Base-by-base conservation (phyloP, 441 rosid species). In the Pelargonium cotyledonis region DNA sequence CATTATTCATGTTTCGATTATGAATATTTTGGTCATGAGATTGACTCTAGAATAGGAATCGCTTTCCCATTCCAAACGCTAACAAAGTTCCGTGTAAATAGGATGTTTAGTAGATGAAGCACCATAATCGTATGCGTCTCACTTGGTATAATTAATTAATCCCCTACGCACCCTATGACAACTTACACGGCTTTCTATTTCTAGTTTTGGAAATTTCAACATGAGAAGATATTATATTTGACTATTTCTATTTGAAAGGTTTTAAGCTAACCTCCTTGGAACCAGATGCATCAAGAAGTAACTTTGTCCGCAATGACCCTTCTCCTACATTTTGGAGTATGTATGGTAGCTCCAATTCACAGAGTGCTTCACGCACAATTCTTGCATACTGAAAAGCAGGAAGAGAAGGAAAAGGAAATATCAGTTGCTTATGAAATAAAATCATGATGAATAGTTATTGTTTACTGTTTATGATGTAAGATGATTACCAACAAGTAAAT, bases 331-430 rank as follows among this genome's bases (percentile, higher is more conserved):
- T 91, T 64, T 84, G 87, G 81, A 91, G 87, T 72, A 89, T 75
- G 73, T 88, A 89, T 21, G 96, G 93, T 26, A 91, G 87, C 79
- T 91, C 97, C 75, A 91, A 76, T 66, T 91, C 95, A 58, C 95
- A 91, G 11, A 89, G 82, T 65, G 90, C 97, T 78, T 88, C 95
- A 3, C 95, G 93, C 70, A 89, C 93, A 75, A 91, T 79, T 76
- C 95, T 83, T n/a, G 93, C 86, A 78, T 83, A 80, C 97, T 91
- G 68, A 47, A 69, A 16, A 71, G 51, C 60, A 3, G 23, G 47
- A 67, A 44, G 65, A 68, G 38, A 46, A 19, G 67, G 21, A 51
- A 65, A 5, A 66, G 2, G 6, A 73, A 70, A 60, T 3, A 11
- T 2, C 11, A 38, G 14, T 64, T 6, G 14, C 47, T 8, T 12